Evolutionary conservation across 805 yeast genomes (phyloP).

Genomic region (Saccharomycopsis olivae): DNA sequence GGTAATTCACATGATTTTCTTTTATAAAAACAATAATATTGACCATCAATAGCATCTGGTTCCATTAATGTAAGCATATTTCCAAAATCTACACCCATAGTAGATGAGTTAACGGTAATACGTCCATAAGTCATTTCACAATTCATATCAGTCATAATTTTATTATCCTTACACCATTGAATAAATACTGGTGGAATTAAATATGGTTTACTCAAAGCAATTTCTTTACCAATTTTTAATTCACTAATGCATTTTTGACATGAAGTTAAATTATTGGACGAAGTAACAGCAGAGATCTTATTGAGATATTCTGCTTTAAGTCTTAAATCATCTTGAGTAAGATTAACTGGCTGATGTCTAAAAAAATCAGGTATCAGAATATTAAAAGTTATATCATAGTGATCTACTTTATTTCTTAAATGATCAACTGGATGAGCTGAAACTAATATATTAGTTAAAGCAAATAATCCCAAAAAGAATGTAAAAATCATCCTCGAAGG

Average conservation of each 20-base stretch:
- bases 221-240: constrained; percentile 28
- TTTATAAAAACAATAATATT: constrained; percentile 48
- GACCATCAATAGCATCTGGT: constrained; percentile 43
- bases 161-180: constrained; percentile 33
- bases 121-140: constrained; percentile 28
- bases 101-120: constrained; percentile 28
- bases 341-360: not conserved
- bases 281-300: not conserved
- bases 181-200: constrained; percentile 31
- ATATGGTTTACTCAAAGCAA: constrained; percentile 28
- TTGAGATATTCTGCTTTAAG: not conserved
- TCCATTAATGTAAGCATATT: constrained; percentile 42
- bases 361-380: not conserved
- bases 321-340: not conserved
- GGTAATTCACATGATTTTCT: constrained; percentile 44
- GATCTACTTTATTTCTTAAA: too few relatives aligned
- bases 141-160: constrained; percentile 20
- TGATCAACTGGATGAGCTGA: too few relatives aligned
- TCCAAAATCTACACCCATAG: constrained; percentile 37
- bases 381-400: too few relatives aligned
- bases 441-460: too few relatives aligned
- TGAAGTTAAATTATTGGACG: not conserved
- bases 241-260: constrained; percentile 30
- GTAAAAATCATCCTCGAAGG: too few relatives aligned
- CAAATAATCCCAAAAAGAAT: too few relatives aligned